Base-by-base conservation (phyloP, 192 early-diverging fungal genomes). In the Backusella westeae region DNA sequence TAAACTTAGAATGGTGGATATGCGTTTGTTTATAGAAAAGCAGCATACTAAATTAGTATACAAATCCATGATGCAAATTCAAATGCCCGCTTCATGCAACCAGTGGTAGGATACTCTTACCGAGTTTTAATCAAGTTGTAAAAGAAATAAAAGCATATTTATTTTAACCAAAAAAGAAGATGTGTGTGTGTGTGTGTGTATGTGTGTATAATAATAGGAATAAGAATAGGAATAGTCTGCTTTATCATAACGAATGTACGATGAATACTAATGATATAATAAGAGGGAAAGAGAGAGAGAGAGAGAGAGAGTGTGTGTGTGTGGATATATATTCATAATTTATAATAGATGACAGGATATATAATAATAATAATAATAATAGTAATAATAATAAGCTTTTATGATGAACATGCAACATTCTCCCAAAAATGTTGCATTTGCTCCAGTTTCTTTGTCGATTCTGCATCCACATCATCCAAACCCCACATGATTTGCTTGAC, bases 401-500 rank as follows among this genome's bases (percentile, higher is more conserved):
- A 59, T 59, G 53, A 63, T 63, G 26, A 63, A 63, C 56, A 63
- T 63, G 56, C 56, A 12, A 63, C 56, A 63, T 63, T 63, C 14
- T 81, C 80, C 76, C 80, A 81, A 68, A 81, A 81, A 19, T 63
- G 56, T 17, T 81, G 79, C 78, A 83, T 80, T 34, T 79, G 78
- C 46, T 67, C 78, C n/a, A 83, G 38, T 75, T 80, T 75, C 42
- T 75, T 71, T n/a, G 76, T 75, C 36, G 59, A 72, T 26, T 72
- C 73, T 34, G 26, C 59, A 65, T 83, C 78, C 14, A 83, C 36
- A 52, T 83, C 82, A 75, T 83, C 82, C 49, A 83, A 69, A 26
- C 82, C 82, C 82, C 82, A 83, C 78, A 83, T 77, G 75, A 83
- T 83, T 26, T 80, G 73, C 34, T 80, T 74, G 1, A 83, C 76